Conservation (phyloP, 345 rosid genomes). For the Luvunga scandens region DNA sequence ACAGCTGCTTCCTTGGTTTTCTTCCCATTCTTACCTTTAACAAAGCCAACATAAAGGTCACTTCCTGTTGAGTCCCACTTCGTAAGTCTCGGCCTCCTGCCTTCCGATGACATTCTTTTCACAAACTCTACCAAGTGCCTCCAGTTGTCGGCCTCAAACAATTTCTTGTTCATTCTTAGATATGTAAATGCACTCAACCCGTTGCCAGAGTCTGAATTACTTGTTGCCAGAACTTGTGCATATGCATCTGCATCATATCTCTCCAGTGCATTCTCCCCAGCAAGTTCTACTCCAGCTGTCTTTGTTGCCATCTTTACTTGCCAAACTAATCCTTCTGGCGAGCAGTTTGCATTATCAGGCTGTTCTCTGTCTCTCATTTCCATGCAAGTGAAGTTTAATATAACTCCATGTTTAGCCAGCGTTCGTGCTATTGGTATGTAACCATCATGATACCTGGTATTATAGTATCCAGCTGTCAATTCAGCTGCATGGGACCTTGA, state of each 20-base stretch:
- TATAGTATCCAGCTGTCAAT: slow-evolving; percentile 85
- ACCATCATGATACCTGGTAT: slow-evolving; percentile 74
- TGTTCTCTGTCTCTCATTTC: slow-evolving; percentile 86
- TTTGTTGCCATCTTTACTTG: slow-evolving; percentile 79
- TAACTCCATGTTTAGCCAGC: slow-evolving; percentile 64
- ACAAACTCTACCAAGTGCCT: slow-evolving; percentile 73
- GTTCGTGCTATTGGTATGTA: slow-evolving; percentile 74
- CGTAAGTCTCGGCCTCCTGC: slow-evolving; percentile 47
- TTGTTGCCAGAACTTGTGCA: slow-evolving; percentile 71
- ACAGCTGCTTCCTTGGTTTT: slow-evolving; percentile 46
- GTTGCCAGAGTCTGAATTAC: slow-evolving; percentile 68
- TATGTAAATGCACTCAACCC: slow-evolving; percentile 85
- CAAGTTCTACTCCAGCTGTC: slow-evolving; percentile 60
- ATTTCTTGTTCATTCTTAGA: slow-evolving; percentile 77
- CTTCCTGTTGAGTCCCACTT: slow-evolving; percentile 53
- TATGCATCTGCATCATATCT: slow-evolving; percentile 74
- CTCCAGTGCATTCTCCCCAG: slow-evolving; percentile 92
- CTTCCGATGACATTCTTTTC: slow-evolving; percentile 72
- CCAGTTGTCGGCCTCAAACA: slow-evolving; percentile 89
- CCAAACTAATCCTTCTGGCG: slow-evolving; percentile 83
- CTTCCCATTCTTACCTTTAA: slow-evolving; percentile 35
- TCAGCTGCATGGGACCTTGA: slow-evolving; percentile 97
- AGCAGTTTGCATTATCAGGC: slow-evolving; percentile 69
- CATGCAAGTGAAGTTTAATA: slow-evolving; percentile 95
- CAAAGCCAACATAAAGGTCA: slow-evolving; percentile 62